Percentiles rank a stretch among this genome's conserved stretches.
phyloP scores from a whole-genome alignment of 83 land plant species.

The Picea abies region DNA sequence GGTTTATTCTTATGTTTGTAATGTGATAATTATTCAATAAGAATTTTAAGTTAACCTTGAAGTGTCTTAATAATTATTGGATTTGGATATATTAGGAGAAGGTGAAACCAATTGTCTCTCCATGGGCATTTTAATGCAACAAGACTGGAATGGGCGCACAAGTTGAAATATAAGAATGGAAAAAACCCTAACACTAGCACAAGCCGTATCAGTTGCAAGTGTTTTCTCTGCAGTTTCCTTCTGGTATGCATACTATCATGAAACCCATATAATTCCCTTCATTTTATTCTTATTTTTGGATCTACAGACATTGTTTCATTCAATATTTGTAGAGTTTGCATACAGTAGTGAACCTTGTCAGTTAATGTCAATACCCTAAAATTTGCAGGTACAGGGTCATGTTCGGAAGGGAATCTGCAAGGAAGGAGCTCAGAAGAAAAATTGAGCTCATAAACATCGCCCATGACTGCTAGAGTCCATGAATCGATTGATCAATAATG shows the following conservation, averaged over 20 bases:
- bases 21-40: too few relatives aligned
- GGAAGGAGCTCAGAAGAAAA: slow-evolving; percentile 49
- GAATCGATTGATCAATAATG: too few relatives aligned
- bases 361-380: neutral
- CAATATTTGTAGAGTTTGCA: neutral
- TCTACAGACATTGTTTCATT: neutral
- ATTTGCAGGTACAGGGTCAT: slow-evolving; percentile 67
- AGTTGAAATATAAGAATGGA: slow-evolving; percentile 21
- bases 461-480: neutral
- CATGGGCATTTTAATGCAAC: too few relatives aligned
- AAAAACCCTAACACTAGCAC: slow-evolving; percentile 49
- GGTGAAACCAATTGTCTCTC: too few relatives aligned
- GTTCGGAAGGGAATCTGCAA: slow-evolving; percentile 78
- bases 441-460: slow-evolving; percentile 51
- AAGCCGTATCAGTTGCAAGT: slow-evolving; percentile 40
- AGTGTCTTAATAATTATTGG: too few relatives aligned
- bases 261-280: neutral
- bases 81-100: too few relatives aligned
- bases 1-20: too few relatives aligned
- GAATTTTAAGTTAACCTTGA: too few relatives aligned
- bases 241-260: neutral
- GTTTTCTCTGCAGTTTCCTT: slow-evolving; percentile 64
- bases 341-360: too few relatives aligned
- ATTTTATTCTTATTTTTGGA: neutral
- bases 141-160: too few relatives aligned